phyloP scores from a whole-genome alignment of 2,329 filamentous ascomycete genomes.

The Ophiostoma ulmi region DNA sequence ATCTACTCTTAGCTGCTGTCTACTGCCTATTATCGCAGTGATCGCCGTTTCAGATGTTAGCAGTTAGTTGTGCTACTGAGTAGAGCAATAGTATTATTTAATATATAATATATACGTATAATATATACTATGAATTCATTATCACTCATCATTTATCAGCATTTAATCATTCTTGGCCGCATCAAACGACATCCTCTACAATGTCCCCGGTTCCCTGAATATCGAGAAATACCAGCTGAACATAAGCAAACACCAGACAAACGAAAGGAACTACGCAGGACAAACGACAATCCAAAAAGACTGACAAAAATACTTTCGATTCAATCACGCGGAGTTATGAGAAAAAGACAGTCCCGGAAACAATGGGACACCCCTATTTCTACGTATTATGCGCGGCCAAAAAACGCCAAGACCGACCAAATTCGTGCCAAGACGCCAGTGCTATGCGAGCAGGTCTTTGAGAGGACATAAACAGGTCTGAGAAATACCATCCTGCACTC shows the following conservation, averaged over 20 bases:
- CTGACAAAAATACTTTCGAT: neutral
- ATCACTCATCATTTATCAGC: no score
- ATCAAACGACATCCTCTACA: no score
- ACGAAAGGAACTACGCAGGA: no score
- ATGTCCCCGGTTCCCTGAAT: no score
- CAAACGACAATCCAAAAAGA: neutral
- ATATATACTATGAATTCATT: neutral
- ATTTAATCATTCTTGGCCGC: no score
- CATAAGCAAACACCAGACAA: no score
- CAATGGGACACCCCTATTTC: slow-evolving; percentile 5
- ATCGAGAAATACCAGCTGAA: no score
- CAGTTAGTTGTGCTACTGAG: no score
- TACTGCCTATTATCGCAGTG: neutral
- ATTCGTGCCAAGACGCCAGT: slow-evolving; percentile 8
- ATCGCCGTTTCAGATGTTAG: neutral
- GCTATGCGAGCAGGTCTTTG: neutral
- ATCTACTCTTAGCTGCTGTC: neutral
- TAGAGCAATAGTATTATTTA: neutral
- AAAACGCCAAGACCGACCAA: slow-evolving; percentile 9
- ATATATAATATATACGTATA: neutral
- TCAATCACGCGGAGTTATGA: neutral
- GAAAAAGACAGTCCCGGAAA: neutral
- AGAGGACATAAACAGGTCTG: neutral
- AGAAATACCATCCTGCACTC: neutral
- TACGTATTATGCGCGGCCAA: neutral